phyloP scores from a whole-genome alignment of 176 grass and related monocot genomes.

The Raddia guianensis region DNA sequence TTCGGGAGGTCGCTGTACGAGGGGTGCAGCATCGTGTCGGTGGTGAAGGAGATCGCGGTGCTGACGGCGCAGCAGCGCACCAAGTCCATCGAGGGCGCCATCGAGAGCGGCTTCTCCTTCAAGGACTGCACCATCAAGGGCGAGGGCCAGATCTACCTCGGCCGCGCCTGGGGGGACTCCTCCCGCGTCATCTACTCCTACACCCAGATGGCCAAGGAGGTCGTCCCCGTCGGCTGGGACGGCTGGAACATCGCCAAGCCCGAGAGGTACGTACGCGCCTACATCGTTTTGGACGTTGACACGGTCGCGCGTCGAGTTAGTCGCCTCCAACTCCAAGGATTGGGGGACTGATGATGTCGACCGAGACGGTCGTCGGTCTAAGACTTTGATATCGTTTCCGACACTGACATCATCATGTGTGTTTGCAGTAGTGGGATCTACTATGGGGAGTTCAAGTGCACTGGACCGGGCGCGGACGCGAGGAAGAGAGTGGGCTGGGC shows the following conservation, averaged over 20 bases:
- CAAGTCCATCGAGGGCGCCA: slow-evolving; percentile 42
- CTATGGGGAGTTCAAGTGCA: slow-evolving; percentile 59
- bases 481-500: slow-evolving; percentile 47
- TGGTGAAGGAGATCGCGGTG: slow-evolving; percentile 52
- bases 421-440: slow-evolving; percentile 44
- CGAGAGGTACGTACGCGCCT: slow-evolving; percentile 10
- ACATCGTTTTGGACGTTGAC: neutral
- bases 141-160: slow-evolving; percentile 48
- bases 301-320: no score
- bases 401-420: no score
- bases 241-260: slow-evolving; percentile 50
- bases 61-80: slow-evolving; percentile 61
- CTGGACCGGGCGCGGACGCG: slow-evolving; percentile 28
- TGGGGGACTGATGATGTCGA: no score
- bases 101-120: slow-evolving; percentile 58
- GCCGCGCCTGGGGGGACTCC: slow-evolving; percentile 59
- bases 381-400: no score
- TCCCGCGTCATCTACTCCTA: slow-evolving; percentile 51
- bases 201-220: slow-evolving; percentile 65
- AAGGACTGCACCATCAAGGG: slow-evolving; percentile 48
- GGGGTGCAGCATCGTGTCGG: slow-evolving; percentile 46
- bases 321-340: no score
- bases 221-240: slow-evolving; percentile 60
- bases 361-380: no score
- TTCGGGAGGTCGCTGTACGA: slow-evolving; percentile 58